Conservation (phyloP, 2,329 filamentous ascomycete genomes). For the Sporothrix euskadiensis region DNA sequence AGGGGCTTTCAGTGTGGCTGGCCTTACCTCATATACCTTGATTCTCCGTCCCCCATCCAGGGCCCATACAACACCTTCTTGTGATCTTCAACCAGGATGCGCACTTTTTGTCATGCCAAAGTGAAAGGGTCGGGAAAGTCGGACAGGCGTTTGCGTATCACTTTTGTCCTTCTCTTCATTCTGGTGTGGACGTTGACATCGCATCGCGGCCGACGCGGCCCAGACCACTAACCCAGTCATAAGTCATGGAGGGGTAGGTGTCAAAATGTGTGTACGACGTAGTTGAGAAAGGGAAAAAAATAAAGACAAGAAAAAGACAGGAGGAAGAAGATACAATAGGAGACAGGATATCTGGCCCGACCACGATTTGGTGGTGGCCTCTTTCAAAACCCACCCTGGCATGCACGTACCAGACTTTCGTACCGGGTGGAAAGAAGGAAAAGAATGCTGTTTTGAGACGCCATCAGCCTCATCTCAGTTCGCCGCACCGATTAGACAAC, state of each 20-base stretch:
- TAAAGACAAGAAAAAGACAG: neutral
- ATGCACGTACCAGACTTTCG: constrained; percentile 3
- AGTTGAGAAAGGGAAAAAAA: neutral
- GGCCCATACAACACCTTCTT: neutral
- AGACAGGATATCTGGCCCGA: neutral
- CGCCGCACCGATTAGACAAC: constrained; percentile 1
- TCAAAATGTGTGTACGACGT: neutral
- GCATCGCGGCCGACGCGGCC: neutral
- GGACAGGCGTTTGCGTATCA: neutral
- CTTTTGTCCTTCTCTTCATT: neutral
- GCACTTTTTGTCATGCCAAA: neutral
- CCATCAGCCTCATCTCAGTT: constrained; percentile 20
- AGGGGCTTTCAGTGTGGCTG: neutral
- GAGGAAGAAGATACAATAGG: neutral
- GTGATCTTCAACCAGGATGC: neutral
- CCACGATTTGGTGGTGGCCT: neutral
- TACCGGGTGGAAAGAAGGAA: neutral
- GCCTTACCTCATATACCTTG: neutral
- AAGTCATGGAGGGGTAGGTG: neutral
- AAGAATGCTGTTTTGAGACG: constrained; percentile 9
- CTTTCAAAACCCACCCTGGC: constrained; percentile 1
- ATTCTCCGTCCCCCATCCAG: neutral
- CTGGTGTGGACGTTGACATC: neutral
- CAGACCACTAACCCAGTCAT: neutral
- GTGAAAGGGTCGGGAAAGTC: neutral